phyloP scores from a whole-genome alignment of 2,329 filamentous ascomycete species.

The Mollisiaceae sp. region DNA sequence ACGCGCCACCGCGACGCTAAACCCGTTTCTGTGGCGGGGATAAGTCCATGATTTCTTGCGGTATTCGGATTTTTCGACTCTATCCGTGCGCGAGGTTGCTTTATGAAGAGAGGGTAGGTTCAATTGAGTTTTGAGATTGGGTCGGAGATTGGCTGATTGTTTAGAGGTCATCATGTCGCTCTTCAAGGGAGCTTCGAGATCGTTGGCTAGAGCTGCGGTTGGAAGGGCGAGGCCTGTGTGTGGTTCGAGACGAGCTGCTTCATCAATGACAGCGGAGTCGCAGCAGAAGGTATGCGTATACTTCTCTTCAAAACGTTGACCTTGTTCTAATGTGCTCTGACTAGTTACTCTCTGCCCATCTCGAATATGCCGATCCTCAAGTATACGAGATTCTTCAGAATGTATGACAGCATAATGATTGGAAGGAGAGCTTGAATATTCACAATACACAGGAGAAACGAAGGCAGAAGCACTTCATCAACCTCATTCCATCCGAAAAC shows the following conservation, averaged over 20 bases:
- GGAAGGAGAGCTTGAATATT: constrained; percentile 12
- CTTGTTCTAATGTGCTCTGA: constrained; percentile 25
- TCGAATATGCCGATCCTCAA: constrained; percentile 83
- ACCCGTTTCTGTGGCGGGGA: constrained; percentile 17
- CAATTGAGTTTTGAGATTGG: constrained; percentile 20
- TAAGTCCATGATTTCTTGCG: constrained; percentile 8
- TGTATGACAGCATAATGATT: constrained; percentile 53
- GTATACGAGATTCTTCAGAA: constrained; percentile 91
- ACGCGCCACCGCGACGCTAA: constrained; percentile 7
- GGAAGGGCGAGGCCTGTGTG: constrained; percentile 34
- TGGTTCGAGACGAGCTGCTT: constrained; percentile 37
- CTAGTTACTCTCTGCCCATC: constrained; percentile 78
- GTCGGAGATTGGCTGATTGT: background rate
- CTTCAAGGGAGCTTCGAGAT: constrained; percentile 39
- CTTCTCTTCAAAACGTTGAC: background rate
- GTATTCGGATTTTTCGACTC: constrained; percentile 13
- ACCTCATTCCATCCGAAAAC: constrained; percentile 94
- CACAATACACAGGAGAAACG: constrained; percentile 75
- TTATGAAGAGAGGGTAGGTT: constrained; percentile 22
- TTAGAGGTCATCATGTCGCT: constrained; percentile 39
- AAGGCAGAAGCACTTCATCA: constrained; percentile 97
- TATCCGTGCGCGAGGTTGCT: constrained; percentile 10
- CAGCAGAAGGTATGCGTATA: constrained; percentile 59
- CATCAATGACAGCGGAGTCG: constrained; percentile 50
- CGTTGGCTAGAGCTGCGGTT: constrained; percentile 32